phyloP scores from a whole-genome alignment of 495 filamentous ascomycete species.

The Trichocladium antarcticum region DNA sequence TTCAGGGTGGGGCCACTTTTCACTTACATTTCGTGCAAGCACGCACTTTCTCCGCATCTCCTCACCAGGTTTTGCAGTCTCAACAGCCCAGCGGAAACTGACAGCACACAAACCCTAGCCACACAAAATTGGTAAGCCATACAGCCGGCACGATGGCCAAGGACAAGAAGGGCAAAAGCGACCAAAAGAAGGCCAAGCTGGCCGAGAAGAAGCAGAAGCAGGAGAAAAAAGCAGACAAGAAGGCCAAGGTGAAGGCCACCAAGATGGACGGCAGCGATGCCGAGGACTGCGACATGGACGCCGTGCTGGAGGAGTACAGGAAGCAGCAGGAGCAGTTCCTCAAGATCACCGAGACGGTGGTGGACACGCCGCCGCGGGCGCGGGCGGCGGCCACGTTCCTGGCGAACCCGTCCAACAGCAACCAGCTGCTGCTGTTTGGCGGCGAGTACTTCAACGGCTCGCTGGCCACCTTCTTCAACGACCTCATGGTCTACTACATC shows the following conservation, averaged over 20 bases:
- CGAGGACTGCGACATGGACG: slow-evolving; percentile 89
- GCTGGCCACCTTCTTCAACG: slow-evolving; percentile 53
- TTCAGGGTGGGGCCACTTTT: background rate
- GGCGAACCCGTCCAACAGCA: slow-evolving; percentile 70
- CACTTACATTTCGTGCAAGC: background rate
- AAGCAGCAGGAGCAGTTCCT: slow-evolving; percentile 78
- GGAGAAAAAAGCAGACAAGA: slow-evolving; percentile 53
- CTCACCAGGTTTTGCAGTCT: slow-evolving; percentile 2
- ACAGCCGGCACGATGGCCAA: slow-evolving; percentile 37
- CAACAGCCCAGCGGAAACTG: background rate
- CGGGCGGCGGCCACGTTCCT: slow-evolving; percentile 70
- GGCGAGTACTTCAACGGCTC: slow-evolving; percentile 62
- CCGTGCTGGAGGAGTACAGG: slow-evolving; percentile 87
- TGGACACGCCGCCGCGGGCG: slow-evolving; percentile 60
- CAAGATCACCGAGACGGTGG: slow-evolving; percentile 75
- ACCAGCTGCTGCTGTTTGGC: slow-evolving; percentile 86
- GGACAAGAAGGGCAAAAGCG: slow-evolving; percentile 49
- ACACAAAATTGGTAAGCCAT: background rate
- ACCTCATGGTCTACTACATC: slow-evolving; percentile 80
- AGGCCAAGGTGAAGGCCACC: slow-evolving; percentile 42
- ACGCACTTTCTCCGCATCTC: slow-evolving; percentile 9
- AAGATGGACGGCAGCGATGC: slow-evolving; percentile 59
- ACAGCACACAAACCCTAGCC: background rate
- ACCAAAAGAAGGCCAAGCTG: slow-evolving; percentile 50
- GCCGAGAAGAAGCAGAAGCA: slow-evolving; percentile 57